A percentile compares a stretch with the other conserved stretches of the same genome.
Evolutionary conservation across 441 rosid species (phyloP).

Genomic region (Cnidoscolus chayamansa): DNA sequence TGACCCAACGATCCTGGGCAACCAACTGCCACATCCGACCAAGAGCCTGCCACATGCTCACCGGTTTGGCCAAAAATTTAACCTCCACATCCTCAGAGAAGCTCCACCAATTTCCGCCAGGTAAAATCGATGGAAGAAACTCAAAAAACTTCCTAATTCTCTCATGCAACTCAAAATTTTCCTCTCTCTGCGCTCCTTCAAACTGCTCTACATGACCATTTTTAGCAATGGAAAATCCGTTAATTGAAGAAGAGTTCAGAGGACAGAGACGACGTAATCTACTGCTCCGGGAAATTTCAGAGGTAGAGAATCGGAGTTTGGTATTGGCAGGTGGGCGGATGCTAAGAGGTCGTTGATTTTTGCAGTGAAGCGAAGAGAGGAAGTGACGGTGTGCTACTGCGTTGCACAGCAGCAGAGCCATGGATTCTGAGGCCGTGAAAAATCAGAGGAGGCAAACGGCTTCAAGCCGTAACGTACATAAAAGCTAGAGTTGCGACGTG

Average conservation of each 20-base stretch:
- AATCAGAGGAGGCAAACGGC: too few relatives aligned
- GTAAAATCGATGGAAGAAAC: slow-evolving; percentile 55
- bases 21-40: slow-evolving; percentile 89
- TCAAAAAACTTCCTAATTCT: slow-evolving; percentile 47
- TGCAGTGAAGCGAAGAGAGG: slow-evolving; percentile 34
- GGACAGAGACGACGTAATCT: slow-evolving; percentile 21
- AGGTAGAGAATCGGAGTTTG: slow-evolving; percentile 19
- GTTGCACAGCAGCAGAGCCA: slow-evolving; percentile 54
- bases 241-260: slow-evolving; percentile 41
- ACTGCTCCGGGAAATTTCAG: slow-evolving; percentile 18
- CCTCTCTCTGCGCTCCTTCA: slow-evolving; percentile 27
- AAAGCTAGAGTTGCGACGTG: too few relatives aligned
- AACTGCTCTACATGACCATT: slow-evolving; percentile 25
- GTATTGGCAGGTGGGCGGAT: slow-evolving; percentile 26
- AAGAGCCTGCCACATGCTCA: slow-evolving; percentile 79
- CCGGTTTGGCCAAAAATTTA: slow-evolving; percentile 64
- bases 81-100: slow-evolving; percentile 64
- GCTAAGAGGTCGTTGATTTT: slow-evolving; percentile 15
- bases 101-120: slow-evolving; percentile 95
- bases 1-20: slow-evolving; percentile 78
- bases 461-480: too few relatives aligned
- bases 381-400: slow-evolving; percentile 26
- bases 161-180: slow-evolving; percentile 37
- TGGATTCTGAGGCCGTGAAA: slow-evolving; percentile 17
- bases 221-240: slow-evolving; percentile 53